Evolutionary conservation across 192 early-diverging fungal genomes (phyloP).

Genomic region (Coemansia sp.): DNA sequence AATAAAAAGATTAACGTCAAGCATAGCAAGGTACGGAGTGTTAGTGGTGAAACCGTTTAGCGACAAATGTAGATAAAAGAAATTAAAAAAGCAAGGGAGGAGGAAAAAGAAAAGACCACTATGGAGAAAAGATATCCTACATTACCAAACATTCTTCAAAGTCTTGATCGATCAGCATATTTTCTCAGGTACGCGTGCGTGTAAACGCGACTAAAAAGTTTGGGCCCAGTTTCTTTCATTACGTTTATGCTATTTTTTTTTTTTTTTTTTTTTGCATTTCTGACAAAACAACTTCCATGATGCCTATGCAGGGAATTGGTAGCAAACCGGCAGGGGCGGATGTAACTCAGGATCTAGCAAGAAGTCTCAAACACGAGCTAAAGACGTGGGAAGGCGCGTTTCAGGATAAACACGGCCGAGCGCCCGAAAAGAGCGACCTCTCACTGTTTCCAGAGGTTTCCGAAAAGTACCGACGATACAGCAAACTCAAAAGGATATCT

Average conservation of each 20-base stretch:
- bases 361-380: conserved; percentile 45
- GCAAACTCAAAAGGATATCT: conserved; percentile 28
- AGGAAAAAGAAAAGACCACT: too few relatives aligned
- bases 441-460: conserved; percentile 26
- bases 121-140: too few relatives aligned
- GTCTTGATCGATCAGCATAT: too few relatives aligned
- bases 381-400: conserved; percentile 48
- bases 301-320: not conserved
- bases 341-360: conserved; percentile 7
- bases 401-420: conserved; percentile 27
- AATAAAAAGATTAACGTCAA: conserved; percentile 91
- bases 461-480: conserved; percentile 44
- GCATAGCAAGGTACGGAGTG: conserved; percentile 49
- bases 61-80: too few relatives aligned
- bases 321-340: not conserved
- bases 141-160: too few relatives aligned
- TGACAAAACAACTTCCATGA: not conserved
- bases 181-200: too few relatives aligned
- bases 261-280: not conserved
- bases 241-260: not conserved
- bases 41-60: not conserved
- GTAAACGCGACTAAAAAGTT: too few relatives aligned
- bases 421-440: conserved; percentile 35
- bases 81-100: too few relatives aligned
- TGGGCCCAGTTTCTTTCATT: not conserved